phyloP scores from a whole-genome alignment of 345 rosid genomes.

The Sisymbrium irio region DNA sequence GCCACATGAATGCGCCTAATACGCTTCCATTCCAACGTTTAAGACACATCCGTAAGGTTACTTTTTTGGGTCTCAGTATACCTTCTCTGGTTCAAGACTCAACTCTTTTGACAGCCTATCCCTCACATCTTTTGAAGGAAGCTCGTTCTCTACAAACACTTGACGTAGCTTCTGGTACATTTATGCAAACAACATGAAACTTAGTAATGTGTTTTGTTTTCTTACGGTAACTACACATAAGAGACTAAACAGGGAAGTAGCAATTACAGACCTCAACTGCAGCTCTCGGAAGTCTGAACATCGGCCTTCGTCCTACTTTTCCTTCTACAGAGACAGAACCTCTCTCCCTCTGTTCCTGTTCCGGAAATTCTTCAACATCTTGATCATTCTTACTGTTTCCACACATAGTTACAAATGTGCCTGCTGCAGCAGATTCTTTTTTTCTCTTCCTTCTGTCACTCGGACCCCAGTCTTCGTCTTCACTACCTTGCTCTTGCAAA shows the following conservation, averaged over 20 bases:
- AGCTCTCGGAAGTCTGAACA: constrained; percentile 63
- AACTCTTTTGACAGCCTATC: constrained; percentile 78
- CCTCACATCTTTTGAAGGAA: constrained; percentile 75
- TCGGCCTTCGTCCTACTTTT: constrained; percentile 49
- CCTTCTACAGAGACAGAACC: constrained; percentile 42
- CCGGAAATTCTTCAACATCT: constrained; percentile 32
- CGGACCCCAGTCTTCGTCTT: constrained; percentile 99
- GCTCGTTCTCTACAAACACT: constrained; percentile 90
- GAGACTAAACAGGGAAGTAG: background rate
- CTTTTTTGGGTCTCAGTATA: constrained; percentile 12
- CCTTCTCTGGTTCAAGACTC: constrained; percentile 85
- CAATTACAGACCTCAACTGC: constrained; percentile 73
- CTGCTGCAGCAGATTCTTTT: constrained; percentile 80
- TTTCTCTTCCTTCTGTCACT: constrained; percentile 62
- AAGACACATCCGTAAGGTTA: constrained; percentile 3
- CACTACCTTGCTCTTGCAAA: constrained; percentile 68
- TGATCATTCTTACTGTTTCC: constrained; percentile 50
- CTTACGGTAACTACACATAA: constrained; percentile 15
- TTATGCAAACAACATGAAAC: constrained; percentile 20
- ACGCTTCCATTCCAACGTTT: background rate
- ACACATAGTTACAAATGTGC: constrained; percentile 61
- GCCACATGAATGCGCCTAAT: background rate
- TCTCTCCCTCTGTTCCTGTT: constrained; percentile 41
- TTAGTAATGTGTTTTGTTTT: background rate
- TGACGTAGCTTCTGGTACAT: constrained; percentile 79